These are phyloP conservation scores for Firmiana major DNA, from an alignment of 345 rosid genomes.

Conservation along the genomic window DNA sequence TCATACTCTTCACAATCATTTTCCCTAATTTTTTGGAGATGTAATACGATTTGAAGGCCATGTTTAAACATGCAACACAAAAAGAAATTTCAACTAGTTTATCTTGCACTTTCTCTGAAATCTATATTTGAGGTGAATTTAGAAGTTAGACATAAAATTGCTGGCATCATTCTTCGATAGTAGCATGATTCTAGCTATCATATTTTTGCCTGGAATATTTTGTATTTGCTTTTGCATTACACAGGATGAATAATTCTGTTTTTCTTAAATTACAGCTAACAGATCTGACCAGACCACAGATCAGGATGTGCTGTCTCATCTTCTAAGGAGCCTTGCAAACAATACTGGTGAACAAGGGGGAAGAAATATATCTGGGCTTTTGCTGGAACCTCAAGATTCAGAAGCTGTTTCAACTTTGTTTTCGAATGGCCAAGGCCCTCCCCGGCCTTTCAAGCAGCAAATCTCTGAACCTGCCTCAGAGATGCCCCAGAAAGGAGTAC, in stretches of 20 bases:
- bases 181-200: background rate
- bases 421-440: slow-evolving; percentile 48
- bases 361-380: slow-evolving; percentile 55
- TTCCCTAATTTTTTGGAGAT: background rate
- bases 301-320: slow-evolving; percentile 78
- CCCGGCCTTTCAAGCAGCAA: slow-evolving; percentile 38
- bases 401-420: slow-evolving; percentile 43
- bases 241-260: slow-evolving; percentile 11
- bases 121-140: background rate
- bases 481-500: slow-evolving; percentile 40
- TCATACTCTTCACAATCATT: background rate
- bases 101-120: background rate
- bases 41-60: background rate
- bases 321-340: slow-evolving; percentile 73
- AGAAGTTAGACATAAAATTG: background rate
- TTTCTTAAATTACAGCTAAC: slow-evolving; percentile 55
- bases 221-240: background rate
- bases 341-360: slow-evolving; percentile 52
- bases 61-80: background rate
- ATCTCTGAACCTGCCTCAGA: slow-evolving; percentile 34
- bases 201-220: background rate
- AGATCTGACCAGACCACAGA: slow-evolving; percentile 57
- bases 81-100: background rate
- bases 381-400: slow-evolving; percentile 65
- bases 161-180: background rate